Percentiles rank a stretch among this genome's conserved stretches.
Conservation (phyloP, 148 eudicot genomes). For the Heliamphora exappendiculata region DNA sequence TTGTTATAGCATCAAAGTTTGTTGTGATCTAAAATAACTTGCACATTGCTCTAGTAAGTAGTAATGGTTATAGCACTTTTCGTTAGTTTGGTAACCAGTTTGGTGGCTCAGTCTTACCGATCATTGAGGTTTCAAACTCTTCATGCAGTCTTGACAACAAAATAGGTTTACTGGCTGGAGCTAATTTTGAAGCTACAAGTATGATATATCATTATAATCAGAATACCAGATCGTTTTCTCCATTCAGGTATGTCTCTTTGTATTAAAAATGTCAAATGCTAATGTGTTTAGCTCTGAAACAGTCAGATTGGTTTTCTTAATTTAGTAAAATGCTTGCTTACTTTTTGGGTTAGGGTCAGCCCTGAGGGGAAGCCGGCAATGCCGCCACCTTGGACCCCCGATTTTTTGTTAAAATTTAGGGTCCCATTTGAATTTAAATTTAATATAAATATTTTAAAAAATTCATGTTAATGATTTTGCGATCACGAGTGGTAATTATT, state of each 20-base stretch:
- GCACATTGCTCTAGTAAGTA: neutral
- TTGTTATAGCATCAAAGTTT: neutral
- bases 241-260: slow-evolving; percentile 53
- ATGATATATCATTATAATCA: slow-evolving; percentile 64
- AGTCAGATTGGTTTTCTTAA: neutral
- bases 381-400: too few relatives aligned
- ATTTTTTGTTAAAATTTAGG: too few relatives aligned
- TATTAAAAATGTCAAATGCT: neutral
- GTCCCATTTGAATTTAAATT: too few relatives aligned
- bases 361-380: too few relatives aligned
- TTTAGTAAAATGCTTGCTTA: neutral
- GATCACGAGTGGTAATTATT: too few relatives aligned
- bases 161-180: slow-evolving; percentile 60
- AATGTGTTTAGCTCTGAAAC: neutral
- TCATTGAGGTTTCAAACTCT: neutral
- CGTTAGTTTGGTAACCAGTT: neutral
- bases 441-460: too few relatives aligned
- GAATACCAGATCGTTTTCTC: slow-evolving; percentile 63
- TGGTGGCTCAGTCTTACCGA: neutral
- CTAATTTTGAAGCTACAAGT: slow-evolving; percentile 57
- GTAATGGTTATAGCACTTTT: neutral
- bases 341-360: too few relatives aligned
- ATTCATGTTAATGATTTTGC: too few relatives aligned
- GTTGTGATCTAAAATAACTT: neutral
- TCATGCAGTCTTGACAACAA: slow-evolving; percentile 61